These are phyloP conservation scores for Venturia effusa DNA, from an alignment of 2,329 filamentous ascomycete genomes.

Conservation along the genomic window DNA sequence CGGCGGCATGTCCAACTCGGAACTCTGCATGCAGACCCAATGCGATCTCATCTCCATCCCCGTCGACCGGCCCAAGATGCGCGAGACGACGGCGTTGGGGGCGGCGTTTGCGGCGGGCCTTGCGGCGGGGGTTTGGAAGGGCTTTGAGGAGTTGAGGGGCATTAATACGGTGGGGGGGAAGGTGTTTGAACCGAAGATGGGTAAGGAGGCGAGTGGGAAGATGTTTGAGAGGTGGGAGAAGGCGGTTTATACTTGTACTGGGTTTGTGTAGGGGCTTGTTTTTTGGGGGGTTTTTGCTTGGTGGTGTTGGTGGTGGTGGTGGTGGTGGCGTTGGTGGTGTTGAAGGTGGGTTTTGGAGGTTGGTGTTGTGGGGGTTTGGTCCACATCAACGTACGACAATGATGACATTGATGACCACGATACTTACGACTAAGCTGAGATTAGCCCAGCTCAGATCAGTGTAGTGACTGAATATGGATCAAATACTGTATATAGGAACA, in stretches of 20 bases:
- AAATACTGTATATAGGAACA: no score
- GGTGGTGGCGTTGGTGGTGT: no score
- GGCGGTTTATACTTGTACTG: conserved; percentile 68
- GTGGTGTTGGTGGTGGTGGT: no score
- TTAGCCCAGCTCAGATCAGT: no score
- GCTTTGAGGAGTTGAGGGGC: conserved; percentile 60
- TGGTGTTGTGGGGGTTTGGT: no score
- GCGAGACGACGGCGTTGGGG: conserved; percentile 79
- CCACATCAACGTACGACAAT: no score
- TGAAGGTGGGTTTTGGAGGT: no score
- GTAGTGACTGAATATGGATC: no score
- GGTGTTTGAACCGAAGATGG: conserved; percentile 60
- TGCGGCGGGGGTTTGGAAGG: conserved; percentile 67
- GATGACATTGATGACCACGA: no score
- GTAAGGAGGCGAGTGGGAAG: conserved; percentile 44
- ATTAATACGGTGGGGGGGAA: conserved; percentile 61
- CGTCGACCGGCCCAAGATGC: conserved; percentile 76
- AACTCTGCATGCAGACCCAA: conserved; percentile 86
- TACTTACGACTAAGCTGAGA: no score
- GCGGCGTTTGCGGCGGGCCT: conserved; percentile 86
- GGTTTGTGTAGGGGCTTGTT: conserved; percentile 31
- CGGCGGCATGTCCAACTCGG: conserved; percentile 80
- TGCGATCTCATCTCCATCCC: conserved; percentile 76
- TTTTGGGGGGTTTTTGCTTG: not conserved
- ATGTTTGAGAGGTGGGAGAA: conserved; percentile 65